These are phyloP conservation scores for Podaxis mareebaensis DNA, from an alignment of 768 basidiomycete species.

Conservation along the genomic window DNA sequence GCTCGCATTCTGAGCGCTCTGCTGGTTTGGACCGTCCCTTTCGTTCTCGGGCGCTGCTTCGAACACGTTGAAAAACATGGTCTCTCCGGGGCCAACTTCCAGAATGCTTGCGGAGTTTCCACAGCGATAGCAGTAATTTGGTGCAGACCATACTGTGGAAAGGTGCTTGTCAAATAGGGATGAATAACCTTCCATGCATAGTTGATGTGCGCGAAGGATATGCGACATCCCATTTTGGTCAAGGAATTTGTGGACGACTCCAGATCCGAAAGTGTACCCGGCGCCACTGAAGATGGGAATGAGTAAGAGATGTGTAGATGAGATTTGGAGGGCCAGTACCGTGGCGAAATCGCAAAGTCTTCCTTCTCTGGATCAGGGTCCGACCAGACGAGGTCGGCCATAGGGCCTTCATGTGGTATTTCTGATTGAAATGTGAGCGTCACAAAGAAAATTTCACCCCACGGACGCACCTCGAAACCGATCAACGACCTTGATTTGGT, in stretches of 20 bases:
- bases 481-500: slow-evolving; percentile 99
- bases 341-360: slow-evolving; percentile 97
- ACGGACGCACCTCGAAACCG: slow-evolving; percentile 81
- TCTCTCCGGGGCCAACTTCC: slow-evolving; percentile 88
- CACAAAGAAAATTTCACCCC: slow-evolving; percentile 20
- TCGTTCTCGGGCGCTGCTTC: slow-evolving; percentile 99
- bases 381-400: slow-evolving; percentile 99
- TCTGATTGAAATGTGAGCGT: slow-evolving; percentile 50
- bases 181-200: slow-evolving; percentile 99
- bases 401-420: slow-evolving; percentile 98
- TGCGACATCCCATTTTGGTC: slow-evolving; percentile 96
- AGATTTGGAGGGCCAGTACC: slow-evolving; percentile 50
- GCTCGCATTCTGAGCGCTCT: slow-evolving; percentile 67
- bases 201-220: slow-evolving; percentile 95
- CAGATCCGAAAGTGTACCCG: slow-evolving; percentile 97
- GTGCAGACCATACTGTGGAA: slow-evolving; percentile 98
- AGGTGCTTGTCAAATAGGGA: slow-evolving; percentile 95
- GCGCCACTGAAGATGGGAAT: slow-evolving; percentile 68
- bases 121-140: slow-evolving; percentile 98
- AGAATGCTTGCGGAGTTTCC: slow-evolving; percentile 97
- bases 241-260: slow-evolving; percentile 97
- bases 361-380: slow-evolving; percentile 99
- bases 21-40: slow-evolving; percentile 82
- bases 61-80: slow-evolving; percentile 96
- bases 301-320: slow-evolving; percentile 20